Conservation (phyloP, 129 eudicot species). For the Pseudognaphalium luteoalbum region DNA sequence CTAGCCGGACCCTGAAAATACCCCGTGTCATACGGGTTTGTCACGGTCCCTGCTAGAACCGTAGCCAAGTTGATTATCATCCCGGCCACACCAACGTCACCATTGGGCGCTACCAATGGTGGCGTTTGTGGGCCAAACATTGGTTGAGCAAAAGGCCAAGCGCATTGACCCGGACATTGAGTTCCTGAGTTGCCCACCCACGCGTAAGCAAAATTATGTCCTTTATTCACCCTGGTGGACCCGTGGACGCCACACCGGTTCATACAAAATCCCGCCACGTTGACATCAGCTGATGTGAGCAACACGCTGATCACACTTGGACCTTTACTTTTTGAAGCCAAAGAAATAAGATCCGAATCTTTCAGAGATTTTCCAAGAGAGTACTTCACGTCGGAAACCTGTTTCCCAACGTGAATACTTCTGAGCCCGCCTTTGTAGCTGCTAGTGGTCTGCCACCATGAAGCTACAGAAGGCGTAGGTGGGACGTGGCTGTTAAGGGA, state of each 20-base stretch:
- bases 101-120: constrained; percentile 68
- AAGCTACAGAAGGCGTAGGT: constrained; percentile 53
- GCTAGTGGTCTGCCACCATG: constrained; percentile 78
- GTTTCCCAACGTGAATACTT: constrained; percentile 51
- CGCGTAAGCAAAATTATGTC: constrained; percentile 46
- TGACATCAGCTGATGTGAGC: constrained; percentile 64
- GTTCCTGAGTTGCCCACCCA: constrained; percentile 89
- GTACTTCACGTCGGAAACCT: constrained; percentile 43
- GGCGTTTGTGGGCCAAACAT: constrained; percentile 65
- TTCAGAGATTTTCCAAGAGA: constrained; percentile 68
- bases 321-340: constrained; percentile 45
- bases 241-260: constrained; percentile 79
- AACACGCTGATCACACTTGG: constrained; percentile 44
- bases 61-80: constrained; percentile 76
- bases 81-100: constrained; percentile 73
- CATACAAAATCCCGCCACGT: constrained; percentile 67
- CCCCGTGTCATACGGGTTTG: constrained; percentile 76
- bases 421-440: constrained; percentile 48
- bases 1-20: constrained; percentile 70
- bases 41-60: constrained; percentile 73
- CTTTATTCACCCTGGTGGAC: constrained; percentile 36
- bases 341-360: constrained; percentile 34
- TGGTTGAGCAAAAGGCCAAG: constrained; percentile 85
- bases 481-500: constrained; percentile 43
- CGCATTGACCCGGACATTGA: constrained; percentile 85